Evolutionary conservation across 2,329 filamentous ascomycete species (phyloP).

Genomic region (Ophiostoma montium): DNA sequence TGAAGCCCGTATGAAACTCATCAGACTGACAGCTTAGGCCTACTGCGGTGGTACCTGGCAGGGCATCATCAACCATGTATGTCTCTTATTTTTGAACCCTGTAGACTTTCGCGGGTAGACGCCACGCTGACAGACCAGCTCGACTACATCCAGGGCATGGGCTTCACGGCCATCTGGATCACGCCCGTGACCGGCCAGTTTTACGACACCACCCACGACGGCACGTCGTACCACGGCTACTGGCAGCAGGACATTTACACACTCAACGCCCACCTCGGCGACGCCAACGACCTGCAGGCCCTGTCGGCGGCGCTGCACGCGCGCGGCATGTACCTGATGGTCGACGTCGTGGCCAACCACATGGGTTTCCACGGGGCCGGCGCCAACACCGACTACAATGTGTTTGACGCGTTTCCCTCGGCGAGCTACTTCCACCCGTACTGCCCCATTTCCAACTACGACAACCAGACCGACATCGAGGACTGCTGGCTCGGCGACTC

Average conservation of each 20-base stretch:
- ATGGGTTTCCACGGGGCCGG: slow-evolving; percentile 27
- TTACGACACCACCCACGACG: slow-evolving; percentile 19
- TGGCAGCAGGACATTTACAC: slow-evolving; percentile 29
- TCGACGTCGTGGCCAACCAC: slow-evolving; percentile 41
- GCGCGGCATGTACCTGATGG: slow-evolving; percentile 29
- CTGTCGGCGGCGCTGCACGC: slow-evolving; percentile 30
- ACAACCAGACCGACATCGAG: slow-evolving; percentile 31
- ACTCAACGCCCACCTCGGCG: slow-evolving; percentile 45
- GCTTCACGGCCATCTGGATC: slow-evolving; percentile 45
- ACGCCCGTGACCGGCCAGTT: slow-evolving; percentile 37
- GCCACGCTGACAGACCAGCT: slow-evolving; percentile 19
- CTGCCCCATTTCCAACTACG: slow-evolving; percentile 38
- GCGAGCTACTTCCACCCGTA: slow-evolving; percentile 44
- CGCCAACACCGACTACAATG: slow-evolving; percentile 19
- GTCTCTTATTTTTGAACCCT: neutral
- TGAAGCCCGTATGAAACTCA: no score
- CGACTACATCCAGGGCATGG: slow-evolving; percentile 49
- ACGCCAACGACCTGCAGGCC: slow-evolving; percentile 40
- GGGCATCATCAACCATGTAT: slow-evolving; percentile 36
- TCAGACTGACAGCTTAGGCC: neutral
- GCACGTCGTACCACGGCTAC: slow-evolving; percentile 36
- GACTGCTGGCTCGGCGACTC: slow-evolving; percentile 37
- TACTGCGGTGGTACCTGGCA: slow-evolving; percentile 50
- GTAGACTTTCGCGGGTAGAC: no score
- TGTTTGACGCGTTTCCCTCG: slow-evolving; percentile 33